Evolutionary conservation across 495 filamentous ascomycete genomes (phyloP), one percentile per base, ranked within the genome.

Genomic region (Chaetomium fimeti): DNA sequence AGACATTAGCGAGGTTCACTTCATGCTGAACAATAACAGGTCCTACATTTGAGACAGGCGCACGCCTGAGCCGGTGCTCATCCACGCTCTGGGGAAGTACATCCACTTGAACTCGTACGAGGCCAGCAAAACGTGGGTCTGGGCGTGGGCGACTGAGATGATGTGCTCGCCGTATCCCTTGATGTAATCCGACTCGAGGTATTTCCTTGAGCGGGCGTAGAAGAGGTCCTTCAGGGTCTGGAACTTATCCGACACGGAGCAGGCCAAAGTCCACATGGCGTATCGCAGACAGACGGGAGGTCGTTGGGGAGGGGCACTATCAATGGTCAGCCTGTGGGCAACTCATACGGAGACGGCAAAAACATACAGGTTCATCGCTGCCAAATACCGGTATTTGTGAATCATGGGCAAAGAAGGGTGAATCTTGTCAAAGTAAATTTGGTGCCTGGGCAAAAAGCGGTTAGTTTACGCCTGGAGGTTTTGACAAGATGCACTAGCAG

Each of bases 51-150:
- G 85, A 49, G 83, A 82, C 61, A 97, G 74, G 62, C 94, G 81
- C 16, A 87, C 84, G 3, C 87, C 89, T 57, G 90, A 83, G 18
- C 93, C 95, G 12, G 89, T 87, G 61, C 90, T 97, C 76, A 97
- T 83, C 94, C 94, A 99, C 4, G 95, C 95, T 47, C 95, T 81
- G 2, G 94, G 94, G 68, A 99, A 99, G 74, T 91, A 96, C 90
- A 99, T 97, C 83, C 90, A 89, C 76, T 92, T 95, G 73, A 97
- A 98, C 72, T 99, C 94, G 69, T 96, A 97, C 0, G 83, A 84
- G 4, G 86, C 83, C 57, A 96, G 83, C 5, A 99, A 78, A 12
- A 87, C 77, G 84, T 95, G 94, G 3, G 90, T 83, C 75, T 98
- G 95, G 42, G 86, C 87, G 69, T 94, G 87, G 27, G 86, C 88